Conservation (phyloP, 2,329 filamentous ascomycete genomes). For the Zymoseptoria brevis region DNA sequence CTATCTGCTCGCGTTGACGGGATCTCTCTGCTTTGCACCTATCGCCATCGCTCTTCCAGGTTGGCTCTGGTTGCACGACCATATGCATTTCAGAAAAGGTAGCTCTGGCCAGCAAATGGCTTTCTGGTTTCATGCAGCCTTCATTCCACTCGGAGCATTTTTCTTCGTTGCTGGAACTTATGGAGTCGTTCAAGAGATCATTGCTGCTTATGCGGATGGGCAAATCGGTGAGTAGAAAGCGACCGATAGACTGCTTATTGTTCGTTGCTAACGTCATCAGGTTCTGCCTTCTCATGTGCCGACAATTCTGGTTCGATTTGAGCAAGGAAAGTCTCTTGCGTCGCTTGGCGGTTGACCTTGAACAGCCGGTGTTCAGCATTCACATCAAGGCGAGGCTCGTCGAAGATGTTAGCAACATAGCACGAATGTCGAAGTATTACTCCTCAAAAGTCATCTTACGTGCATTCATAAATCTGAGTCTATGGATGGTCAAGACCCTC, state of each 20-base stretch:
- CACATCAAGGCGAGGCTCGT: too few species aligned
- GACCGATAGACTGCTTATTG: neutral
- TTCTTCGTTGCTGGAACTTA: conserved; percentile 44
- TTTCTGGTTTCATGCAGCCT: conserved; percentile 35
- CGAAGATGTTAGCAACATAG: too few species aligned
- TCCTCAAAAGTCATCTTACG: too few species aligned
- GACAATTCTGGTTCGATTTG: conserved; percentile 34
- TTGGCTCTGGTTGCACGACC: conserved; percentile 46
- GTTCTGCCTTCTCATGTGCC: conserved; percentile 41
- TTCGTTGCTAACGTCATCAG: conserved; percentile 8
- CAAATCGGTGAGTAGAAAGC: conserved; percentile 31
- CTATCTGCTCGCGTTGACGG: conserved; percentile 43
- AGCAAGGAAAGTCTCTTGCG: neutral
- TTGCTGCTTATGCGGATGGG: conserved; percentile 43
- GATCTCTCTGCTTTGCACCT: conserved; percentile 45
- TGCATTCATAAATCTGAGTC: too few species aligned
- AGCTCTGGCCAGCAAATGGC: conserved; percentile 28
- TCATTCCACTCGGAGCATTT: conserved; percentile 42
- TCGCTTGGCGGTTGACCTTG: neutral
- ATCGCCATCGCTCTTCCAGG: conserved; percentile 43
- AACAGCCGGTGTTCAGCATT: neutral
- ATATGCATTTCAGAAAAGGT: conserved; percentile 36
- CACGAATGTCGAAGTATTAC: too few species aligned
- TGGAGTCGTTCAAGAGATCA: conserved; percentile 44
- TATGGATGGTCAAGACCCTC: neutral